These are phyloP conservation scores for Blepharisma stoltei DNA, from an alignment of 73 alveolate genomes.

Conservation along the genomic window DNA sequence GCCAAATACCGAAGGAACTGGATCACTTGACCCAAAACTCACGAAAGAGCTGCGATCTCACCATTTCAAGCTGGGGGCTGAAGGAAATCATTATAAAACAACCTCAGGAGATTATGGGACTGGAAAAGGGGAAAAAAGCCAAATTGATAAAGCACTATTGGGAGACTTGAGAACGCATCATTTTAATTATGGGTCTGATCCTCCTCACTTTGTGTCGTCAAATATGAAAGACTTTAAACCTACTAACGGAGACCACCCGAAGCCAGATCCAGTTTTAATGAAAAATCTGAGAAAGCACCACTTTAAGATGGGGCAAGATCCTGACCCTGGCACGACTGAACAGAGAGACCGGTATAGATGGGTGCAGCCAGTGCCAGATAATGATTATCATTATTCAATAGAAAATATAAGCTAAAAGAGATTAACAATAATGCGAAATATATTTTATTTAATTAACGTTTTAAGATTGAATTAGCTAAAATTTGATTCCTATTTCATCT, in stretches of 20 bases:
- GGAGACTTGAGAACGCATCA: background rate
- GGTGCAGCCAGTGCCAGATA: conserved; percentile 24
- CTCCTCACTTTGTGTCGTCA: background rate
- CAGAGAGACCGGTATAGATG: background rate
- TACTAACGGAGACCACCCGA: background rate
- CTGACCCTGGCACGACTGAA: background rate
- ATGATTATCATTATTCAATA: background rate
- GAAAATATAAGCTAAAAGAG: too few species aligned
- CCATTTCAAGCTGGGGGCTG: conserved; percentile 12
- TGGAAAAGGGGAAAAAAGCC: conserved; percentile 9
- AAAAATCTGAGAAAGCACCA: conserved; percentile 23
- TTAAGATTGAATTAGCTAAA: background rate
- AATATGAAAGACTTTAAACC: background rate
- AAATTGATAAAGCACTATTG: background rate
- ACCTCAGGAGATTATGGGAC: background rate
- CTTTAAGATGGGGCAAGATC: background rate
- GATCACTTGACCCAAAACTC: conserved; percentile 23
- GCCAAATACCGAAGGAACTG: background rate
- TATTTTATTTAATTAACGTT: too few species aligned
- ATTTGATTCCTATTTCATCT: conserved; percentile 4
- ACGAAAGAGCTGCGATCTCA: conserved; percentile 8
- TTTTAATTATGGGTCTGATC: conserved; percentile 9
- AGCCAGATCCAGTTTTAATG: background rate
- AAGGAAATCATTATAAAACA: conserved; percentile 8
- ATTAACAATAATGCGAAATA: too few species aligned